Base-by-base conservation (phyloP, 2,329 filamentous ascomycete genomes). In the Pseudophaeomoniella oleicola region DNA sequence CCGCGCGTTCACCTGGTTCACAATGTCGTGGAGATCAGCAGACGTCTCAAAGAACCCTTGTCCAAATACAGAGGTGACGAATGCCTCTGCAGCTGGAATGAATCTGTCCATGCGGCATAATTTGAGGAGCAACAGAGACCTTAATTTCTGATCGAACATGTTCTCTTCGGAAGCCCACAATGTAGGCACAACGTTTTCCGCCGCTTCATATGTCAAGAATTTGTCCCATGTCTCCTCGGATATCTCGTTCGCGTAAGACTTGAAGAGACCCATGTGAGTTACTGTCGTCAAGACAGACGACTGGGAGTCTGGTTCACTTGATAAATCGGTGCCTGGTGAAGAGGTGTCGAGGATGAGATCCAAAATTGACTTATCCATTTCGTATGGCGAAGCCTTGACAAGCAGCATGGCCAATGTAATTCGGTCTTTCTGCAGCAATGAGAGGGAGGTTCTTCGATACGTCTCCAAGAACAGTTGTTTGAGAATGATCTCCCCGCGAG, bases 31-130 rank as follows among this genome's bases (percentile, higher is more conserved):
- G 33, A 98, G 72, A 53, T 96, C 87, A 50, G 88, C 84, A 34
- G 78, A 79, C 34, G 82, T 73, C 46, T 94, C 85, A 39, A 94
- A 78, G 34, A 96, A 70, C 34, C 78, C 77, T 34, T 75, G 63
- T 4, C 88, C 88, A 55, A 98, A 94, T 4, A 96, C 84, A 5
- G 78, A 70, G 6, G 73, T 72, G 19, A 93, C 83, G 50, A 98
- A 94, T n/a, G 78, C 77, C 60, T 98, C 87, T 0, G 87, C 87
- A 12, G 81, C 76, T 11, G 92, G 90, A 11, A 98, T 83, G 50
- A 98, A 93, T 30, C 92, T 78, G 56, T 98, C 90, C 48, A 96
- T 78, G 41, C 92, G 81, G 72, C 93, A 93, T 13, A 96, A 67
- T 59, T 96, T 98, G 60, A 98, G 73, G 12, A 98, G 69, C 4